Conservation (phyloP, 345 rosid species). For the Gossypium raimondii region DNA sequence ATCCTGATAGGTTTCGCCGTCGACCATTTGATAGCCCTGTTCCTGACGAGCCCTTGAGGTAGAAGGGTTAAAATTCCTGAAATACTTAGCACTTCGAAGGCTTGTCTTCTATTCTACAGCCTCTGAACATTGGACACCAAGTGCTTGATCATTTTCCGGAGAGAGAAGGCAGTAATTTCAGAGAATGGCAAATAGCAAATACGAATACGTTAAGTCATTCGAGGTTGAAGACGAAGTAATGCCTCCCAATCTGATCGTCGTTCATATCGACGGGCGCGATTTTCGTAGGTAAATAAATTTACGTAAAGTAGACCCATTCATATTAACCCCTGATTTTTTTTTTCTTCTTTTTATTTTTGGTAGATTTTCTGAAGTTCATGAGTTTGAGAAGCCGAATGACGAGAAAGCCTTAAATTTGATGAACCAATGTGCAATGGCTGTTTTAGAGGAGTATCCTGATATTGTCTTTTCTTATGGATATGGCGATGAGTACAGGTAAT, state of each 20-base stretch:
- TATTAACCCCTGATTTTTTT: neutral
- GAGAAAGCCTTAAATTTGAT: slow-evolving; percentile 57
- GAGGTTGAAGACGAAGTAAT: slow-evolving; percentile 68
- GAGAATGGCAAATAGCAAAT: slow-evolving; percentile 83
- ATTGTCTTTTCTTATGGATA: slow-evolving; percentile 75
- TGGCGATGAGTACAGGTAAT: slow-evolving; percentile 70
- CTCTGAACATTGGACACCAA: neutral
- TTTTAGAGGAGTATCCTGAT: slow-evolving; percentile 71
- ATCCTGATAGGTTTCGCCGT: neutral
- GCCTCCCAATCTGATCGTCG: slow-evolving; percentile 60
- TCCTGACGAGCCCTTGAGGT: neutral
- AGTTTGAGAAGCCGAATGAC: slow-evolving; percentile 77
- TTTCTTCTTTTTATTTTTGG: neutral
- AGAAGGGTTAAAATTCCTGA: too few species aligned
- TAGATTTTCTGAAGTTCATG: slow-evolving; percentile 65
- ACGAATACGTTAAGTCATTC: slow-evolving; percentile 80
- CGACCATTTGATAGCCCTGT: neutral
- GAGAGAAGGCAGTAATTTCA: too few species aligned
- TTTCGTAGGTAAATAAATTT: slow-evolving; percentile 42
- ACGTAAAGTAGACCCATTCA: neutral
- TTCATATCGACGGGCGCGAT: slow-evolving; percentile 53
- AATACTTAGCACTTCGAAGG: neutral
- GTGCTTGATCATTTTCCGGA: too few species aligned
- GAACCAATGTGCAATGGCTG: slow-evolving; percentile 63
- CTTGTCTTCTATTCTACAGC: neutral